phyloP scores from a whole-genome alignment of 2,329 filamentous ascomycete species.

The Penicillium sp. region DNA sequence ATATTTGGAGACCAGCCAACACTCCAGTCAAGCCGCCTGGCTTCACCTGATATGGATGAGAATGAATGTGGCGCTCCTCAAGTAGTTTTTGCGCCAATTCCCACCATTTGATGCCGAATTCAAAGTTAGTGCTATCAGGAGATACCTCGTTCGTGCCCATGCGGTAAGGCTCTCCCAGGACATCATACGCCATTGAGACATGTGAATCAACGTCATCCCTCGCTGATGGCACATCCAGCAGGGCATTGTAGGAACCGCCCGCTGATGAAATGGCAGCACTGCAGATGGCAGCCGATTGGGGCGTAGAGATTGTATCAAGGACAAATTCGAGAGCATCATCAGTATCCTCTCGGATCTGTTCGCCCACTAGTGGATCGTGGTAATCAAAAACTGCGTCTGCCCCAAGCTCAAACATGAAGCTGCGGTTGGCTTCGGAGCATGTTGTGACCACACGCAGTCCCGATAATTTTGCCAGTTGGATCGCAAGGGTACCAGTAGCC shows the following conservation, averaged over 20 bases:
- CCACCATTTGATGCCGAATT: slow-evolving; percentile 19
- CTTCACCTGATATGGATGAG: slow-evolving; percentile 19
- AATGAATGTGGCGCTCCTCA: slow-evolving; percentile 12
- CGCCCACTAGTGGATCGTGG: slow-evolving; percentile 24
- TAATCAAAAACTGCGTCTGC: slow-evolving; percentile 38
- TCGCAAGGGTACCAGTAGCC: slow-evolving; percentile 37
- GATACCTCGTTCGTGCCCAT: slow-evolving; percentile 10
- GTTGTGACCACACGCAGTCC: slow-evolving; percentile 25
- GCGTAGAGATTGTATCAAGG: slow-evolving; percentile 22
- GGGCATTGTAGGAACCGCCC: slow-evolving; percentile 20
- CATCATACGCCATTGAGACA: slow-evolving; percentile 22
- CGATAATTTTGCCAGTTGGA: slow-evolving; percentile 41
- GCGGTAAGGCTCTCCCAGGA: slow-evolving; percentile 20
- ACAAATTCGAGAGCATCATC: slow-evolving; percentile 21
- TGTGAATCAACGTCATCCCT: slow-evolving; percentile 21
- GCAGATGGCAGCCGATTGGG: slow-evolving; percentile 20
- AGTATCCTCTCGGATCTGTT: slow-evolving; percentile 28
- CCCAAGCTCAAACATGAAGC: slow-evolving; percentile 24
- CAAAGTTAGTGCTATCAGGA: slow-evolving; percentile 8
- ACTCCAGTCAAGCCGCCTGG: slow-evolving; percentile 18
- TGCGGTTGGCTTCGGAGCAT: slow-evolving; percentile 20
- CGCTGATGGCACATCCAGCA: slow-evolving; percentile 16
- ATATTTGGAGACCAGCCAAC: slow-evolving; percentile 17
- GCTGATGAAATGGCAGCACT: slow-evolving; percentile 17
- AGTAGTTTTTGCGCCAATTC: slow-evolving; percentile 14